A percentile compares a stretch with the other conserved stretches of the same genome.
Evolutionary conservation across 768 basidiomycete genomes (phyloP).

Genomic region (Leucosporidium creatinivorum): DNA sequence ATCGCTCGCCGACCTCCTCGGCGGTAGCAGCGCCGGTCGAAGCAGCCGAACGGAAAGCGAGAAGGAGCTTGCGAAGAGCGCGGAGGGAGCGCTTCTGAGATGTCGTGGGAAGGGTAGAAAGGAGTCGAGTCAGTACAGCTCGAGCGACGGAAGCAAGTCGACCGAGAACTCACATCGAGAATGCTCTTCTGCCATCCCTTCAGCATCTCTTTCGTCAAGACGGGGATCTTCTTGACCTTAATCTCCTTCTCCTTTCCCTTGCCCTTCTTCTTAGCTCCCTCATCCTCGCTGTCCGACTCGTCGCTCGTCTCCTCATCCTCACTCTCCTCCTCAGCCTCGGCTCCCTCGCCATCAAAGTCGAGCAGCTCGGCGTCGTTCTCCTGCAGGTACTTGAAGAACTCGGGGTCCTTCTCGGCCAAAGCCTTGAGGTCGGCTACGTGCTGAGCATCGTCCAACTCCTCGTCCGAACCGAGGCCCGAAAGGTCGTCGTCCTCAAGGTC

Average conservation of each 20-base stretch:
- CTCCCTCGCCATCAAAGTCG: constrained; percentile 51
- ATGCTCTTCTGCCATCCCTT: constrained; percentile 81
- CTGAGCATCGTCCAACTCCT: constrained; percentile 58
- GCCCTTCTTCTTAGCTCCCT: constrained; percentile 43
- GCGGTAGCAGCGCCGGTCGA: constrained; percentile 75
- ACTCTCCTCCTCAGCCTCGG: constrained; percentile 26
- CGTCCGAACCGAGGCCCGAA: constrained; percentile 39
- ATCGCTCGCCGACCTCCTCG: constrained; percentile 47
- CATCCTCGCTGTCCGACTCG: constrained; percentile 43
- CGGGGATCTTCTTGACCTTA: constrained; percentile 41
- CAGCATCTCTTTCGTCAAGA: constrained; percentile 63
- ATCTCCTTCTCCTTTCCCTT: constrained; percentile 49
- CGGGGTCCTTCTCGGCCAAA: constrained; percentile 93
- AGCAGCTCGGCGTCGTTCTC: constrained; percentile 91
- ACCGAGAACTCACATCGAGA: constrained; percentile 55
- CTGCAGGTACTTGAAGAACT: constrained; percentile 95
- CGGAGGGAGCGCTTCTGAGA: constrained; percentile 73
- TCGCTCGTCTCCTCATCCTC: constrained; percentile 45
- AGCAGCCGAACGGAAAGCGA: constrained; percentile 85
- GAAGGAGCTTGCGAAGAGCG: constrained; percentile 69
- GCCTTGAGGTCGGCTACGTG: constrained; percentile 78
- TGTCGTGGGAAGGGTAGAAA: too few relatives aligned
- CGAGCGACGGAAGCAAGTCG: neutral
- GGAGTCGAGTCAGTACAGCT: constrained; percentile 9
- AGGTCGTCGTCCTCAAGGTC: constrained; percentile 34